phyloP scores from a whole-genome alignment of 2,329 filamentous ascomycete genomes.

The Alternaria sp. region DNA sequence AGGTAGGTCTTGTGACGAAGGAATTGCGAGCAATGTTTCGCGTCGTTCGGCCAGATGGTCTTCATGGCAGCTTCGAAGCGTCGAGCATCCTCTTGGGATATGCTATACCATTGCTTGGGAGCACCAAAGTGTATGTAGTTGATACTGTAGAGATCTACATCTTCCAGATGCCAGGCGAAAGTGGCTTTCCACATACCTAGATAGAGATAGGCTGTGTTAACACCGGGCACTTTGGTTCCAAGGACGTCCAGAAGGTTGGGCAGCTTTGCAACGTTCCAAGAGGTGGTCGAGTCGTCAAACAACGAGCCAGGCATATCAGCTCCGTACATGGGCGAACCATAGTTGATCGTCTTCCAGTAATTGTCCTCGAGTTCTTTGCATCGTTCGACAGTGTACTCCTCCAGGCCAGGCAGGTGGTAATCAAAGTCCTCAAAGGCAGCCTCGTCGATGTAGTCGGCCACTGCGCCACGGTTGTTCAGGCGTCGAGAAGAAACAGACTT shows the following conservation, averaged over 20 bases:
- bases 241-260: conserved; percentile 93
- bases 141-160: conserved; percentile 99
- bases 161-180: conserved; percentile 98
- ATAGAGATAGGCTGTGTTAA: conserved; percentile 98
- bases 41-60: conserved; percentile 91
- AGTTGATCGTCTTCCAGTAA: conserved; percentile 98
- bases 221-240: conserved; percentile 93
- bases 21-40: conserved; percentile 95
- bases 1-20: conserved; percentile 97
- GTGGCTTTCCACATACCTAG: conserved; percentile 99
- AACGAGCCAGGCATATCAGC: conserved; percentile 96
- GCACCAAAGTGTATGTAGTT: conserved; percentile 99
- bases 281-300: conserved; percentile 83
- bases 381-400: conserved; percentile 88
- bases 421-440: conserved; percentile 90
- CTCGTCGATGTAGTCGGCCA: conserved; percentile 83
- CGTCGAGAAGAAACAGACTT: conserved; percentile 84
- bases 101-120: conserved; percentile 99
- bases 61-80: conserved; percentile 96
- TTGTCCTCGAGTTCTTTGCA: conserved; percentile 93
- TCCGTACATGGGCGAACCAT: conserved; percentile 92
- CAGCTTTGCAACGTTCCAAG: conserved; percentile 94
- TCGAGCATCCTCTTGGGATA: conserved; percentile 92
- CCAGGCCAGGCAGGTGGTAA: conserved; percentile 82
- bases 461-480: conserved; percentile 83